A percentile compares a stretch with the other conserved stretches of the same genome.
These are phyloP conservation scores for Clathrus columnatus DNA, from an alignment of 768 basidiomycete species.

Conservation along the genomic window DNA sequence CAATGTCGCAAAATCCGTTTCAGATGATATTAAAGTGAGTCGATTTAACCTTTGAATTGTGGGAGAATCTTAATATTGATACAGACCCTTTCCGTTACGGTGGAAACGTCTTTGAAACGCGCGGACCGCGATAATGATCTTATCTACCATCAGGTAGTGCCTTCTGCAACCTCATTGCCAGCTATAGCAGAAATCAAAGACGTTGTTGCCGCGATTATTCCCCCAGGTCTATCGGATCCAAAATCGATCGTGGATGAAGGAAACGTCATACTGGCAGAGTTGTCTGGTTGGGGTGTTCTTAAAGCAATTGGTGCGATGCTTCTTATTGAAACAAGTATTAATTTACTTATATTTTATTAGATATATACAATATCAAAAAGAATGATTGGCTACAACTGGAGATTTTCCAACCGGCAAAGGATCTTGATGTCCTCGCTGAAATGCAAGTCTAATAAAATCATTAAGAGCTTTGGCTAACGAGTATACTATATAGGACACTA, in stretches of 20 bases:
- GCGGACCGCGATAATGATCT: slow-evolving; percentile 90
- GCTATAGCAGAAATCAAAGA: slow-evolving; percentile 57
- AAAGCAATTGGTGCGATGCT: slow-evolving; percentile 70
- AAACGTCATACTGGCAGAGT: slow-evolving; percentile 57
- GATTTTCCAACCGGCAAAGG: slow-evolving; percentile 49
- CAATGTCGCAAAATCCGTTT: slow-evolving; percentile 50
- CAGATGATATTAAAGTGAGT: slow-evolving; percentile 72
- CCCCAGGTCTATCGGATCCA: slow-evolving; percentile 51
- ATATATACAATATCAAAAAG: slow-evolving; percentile 82
- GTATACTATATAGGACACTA: slow-evolving; percentile 43
- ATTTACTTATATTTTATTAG: slow-evolving; percentile 26
- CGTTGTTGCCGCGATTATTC: slow-evolving; percentile 44
- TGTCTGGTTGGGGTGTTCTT: slow-evolving; percentile 81
- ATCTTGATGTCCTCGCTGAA: slow-evolving; percentile 51
- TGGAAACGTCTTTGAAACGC: slow-evolving; percentile 57
- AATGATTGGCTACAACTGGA: slow-evolving; percentile 60
- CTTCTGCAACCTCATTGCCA: slow-evolving; percentile 58
- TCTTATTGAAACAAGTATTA: background rate
- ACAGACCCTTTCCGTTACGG: slow-evolving; percentile 67
- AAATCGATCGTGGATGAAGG: slow-evolving; percentile 42
- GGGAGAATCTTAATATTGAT: background rate
- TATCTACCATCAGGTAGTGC: slow-evolving; percentile 87
- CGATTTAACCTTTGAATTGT: background rate
- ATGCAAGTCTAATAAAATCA: slow-evolving; percentile 35
- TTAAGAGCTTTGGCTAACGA: slow-evolving; percentile 5